These are phyloP conservation scores for Talaromyces piceae DNA, from an alignment of 2,329 filamentous ascomycete species.

Conservation along the genomic window DNA sequence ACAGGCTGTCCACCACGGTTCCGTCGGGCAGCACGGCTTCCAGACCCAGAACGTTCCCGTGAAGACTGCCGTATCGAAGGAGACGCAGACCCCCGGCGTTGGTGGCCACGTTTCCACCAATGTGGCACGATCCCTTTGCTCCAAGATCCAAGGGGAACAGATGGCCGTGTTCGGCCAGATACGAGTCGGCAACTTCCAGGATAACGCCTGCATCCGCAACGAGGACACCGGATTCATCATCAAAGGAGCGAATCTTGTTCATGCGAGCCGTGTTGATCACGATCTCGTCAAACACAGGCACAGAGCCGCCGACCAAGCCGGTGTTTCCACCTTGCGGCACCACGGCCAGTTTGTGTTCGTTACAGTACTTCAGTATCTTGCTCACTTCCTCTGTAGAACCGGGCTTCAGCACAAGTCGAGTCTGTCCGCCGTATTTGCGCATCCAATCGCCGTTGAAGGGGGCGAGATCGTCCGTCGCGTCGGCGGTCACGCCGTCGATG, in stretches of 20 bases:
- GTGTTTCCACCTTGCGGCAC: conserved; percentile 97
- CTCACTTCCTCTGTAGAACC: conserved; percentile 80
- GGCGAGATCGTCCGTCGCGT: conserved; percentile 73
- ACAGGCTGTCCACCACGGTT: conserved; percentile 82
- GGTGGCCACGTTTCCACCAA: conserved; percentile 91
- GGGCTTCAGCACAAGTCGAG: conserved; percentile 79
- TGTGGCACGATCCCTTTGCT: conserved; percentile 92
- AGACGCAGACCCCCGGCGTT: conserved; percentile 90
- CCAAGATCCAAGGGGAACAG: conserved; percentile 97
- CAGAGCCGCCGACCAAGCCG: conserved; percentile 86
- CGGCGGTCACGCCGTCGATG: conserved; percentile 71
- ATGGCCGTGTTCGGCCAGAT: conserved; percentile 71
- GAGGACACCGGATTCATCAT: conserved; percentile 83
- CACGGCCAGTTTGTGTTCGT: conserved; percentile 82
- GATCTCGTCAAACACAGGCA: conserved; percentile 97
- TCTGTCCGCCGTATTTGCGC: conserved; percentile 93
- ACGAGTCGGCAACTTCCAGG: conserved; percentile 80
- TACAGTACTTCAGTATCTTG: conserved; percentile 88
- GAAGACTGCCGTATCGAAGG: conserved; percentile 85
- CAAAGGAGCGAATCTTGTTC: conserved; percentile 86
- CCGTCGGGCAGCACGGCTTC: conserved; percentile 93
- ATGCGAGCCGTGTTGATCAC: conserved; percentile 84
- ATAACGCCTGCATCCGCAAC: conserved; percentile 89
- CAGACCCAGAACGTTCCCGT: conserved; percentile 84
- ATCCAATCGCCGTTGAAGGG: conserved; percentile 98